Base-by-base conservation (phyloP, 495 filamentous ascomycete genomes). In the Hyphodiscus hymeniophilus region DNA sequence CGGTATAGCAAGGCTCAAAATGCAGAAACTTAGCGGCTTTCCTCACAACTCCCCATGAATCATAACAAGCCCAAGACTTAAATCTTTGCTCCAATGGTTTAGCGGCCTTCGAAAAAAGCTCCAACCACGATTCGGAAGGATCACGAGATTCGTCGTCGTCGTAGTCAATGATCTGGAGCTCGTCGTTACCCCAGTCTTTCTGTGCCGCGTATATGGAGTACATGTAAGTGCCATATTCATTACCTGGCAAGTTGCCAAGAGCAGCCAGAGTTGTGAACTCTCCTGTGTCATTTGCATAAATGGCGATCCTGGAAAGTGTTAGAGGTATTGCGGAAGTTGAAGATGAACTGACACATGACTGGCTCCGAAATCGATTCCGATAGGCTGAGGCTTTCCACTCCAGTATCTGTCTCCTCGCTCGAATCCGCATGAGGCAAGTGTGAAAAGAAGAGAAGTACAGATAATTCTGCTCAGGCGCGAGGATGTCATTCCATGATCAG, bases 361-460 rank as follows among this genome's bases (percentile, higher is more conserved):
- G 3, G 20, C 10, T 35, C 3, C 3, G 20, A 46, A 46, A 31
- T 46, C 43, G 17, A 46, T 34, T 6, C 43, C 43, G 15, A 46
- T 34, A 13, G 43, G 43, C 24, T 46, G 28, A 18, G 43, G 43
- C 21, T 20, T 32, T 11, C 43, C 28, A 31, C 20, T 34, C 43
- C 43, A 46, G 36, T 46, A 46, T 34, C 63, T 24, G 17, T 43
- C 38, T 6, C 38, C 17, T 5, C 21, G 38, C 13, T 41, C 38
- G 21, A 41, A 41, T 41, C 38, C 7, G 11, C 15, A 41, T 41
- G 21, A n/a, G n/a, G 6, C 15, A 4, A 41, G 38, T 5, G 38
- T 12, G 7, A 21, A 13, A 21, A 41, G 38, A 20, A 17, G 11
- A 41, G 6, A 6, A 18, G 4, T 18, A 7, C 17, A 21, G 12